Evolutionary conservation across 2,329 filamentous ascomycete genomes (phyloP), one percentile per base, ranked within the genome.

Genomic region (Phyllosticta paracitricarpa): DNA sequence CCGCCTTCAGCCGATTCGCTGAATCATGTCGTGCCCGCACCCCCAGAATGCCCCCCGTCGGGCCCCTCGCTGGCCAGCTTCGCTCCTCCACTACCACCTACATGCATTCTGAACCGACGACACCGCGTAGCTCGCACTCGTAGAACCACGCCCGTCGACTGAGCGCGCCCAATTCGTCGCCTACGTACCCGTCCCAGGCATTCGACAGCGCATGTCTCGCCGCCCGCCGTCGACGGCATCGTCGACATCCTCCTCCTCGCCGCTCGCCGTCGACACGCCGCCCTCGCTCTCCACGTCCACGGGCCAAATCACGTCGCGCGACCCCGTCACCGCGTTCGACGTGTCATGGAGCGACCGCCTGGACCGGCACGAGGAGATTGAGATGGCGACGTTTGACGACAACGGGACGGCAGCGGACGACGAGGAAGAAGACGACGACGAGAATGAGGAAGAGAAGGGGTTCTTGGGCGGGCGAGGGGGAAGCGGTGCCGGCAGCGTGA

Each of bases 351-450:
- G 58, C 33, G 33, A 48, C n/a, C 53, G 40, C 53, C 35, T 28
- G 22, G 28, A 19, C 28, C 54, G 17, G 58, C 56, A 28, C 24
- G 40, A 48, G 19, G 40, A 51, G 51, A 22, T 26, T 3, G 51
- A 55, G 7, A 61, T 61, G 56, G 24, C 6, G 19, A 30, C 19
- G 51, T 26, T 19, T 28, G 57, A 51, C 30, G 26, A 22, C 4
- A 5, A 22, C 22, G 30, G 12, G n/a, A 28, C 54, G 28, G 28
- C 28, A 7, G 28, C 28, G n/a, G 35, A 61, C 24, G 63, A 59
- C 5, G 54, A 55, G 7, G 65, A 65, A 5, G 70, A 73, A 30
- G 68, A 70, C 24, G 70, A 71, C 33, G 65, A 63, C n/a, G 64
- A 53, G 17, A 54, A 61, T 1, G 55, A 24, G 28, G 59, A 61